A percentile compares a stretch with the other conserved stretches of the same genome.
These are phyloP conservation scores for Pharus latifolius DNA, from an alignment of 176 grass and related monocot species.

Conservation along the genomic window DNA sequence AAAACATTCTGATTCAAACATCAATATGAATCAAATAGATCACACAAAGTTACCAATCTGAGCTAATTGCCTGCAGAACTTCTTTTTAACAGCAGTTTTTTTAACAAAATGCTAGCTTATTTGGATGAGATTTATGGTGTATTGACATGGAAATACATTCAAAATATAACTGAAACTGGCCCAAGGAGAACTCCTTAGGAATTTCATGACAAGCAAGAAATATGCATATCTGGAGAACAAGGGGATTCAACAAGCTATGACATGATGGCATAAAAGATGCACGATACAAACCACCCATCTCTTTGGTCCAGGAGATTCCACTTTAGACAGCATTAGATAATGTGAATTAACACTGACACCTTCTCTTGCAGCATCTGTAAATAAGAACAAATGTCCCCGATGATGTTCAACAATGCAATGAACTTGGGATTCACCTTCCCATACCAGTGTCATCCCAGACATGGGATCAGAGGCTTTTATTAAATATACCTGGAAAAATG, in stretches of 20 bases:
- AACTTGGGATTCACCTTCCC: conserved; percentile 84
- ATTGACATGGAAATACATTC: neutral
- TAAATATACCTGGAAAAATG: conserved; percentile 75
- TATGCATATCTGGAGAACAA: conserved; percentile 15
- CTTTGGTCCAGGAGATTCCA: conserved; percentile 52
- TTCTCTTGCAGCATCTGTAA: conserved; percentile 81
- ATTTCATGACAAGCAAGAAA: neutral
- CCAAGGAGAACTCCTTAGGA: neutral
- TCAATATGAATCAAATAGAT: conserved; percentile 17
- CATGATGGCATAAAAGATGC: neutral
- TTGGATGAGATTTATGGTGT: neutral
- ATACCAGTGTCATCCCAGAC: conserved; percentile 62
- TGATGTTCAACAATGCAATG: conserved; percentile 89
- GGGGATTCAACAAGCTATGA: neutral
- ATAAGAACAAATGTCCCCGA: conserved; percentile 66
- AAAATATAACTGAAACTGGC: neutral
- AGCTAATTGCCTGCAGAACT: neutral
- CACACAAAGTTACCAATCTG: neutral
- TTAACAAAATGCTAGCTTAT: neutral
- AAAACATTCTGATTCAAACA: conserved; percentile 47
- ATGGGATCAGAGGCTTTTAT: conserved; percentile 80
- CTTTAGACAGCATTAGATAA: conserved; percentile 59
- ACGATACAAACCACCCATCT: conserved; percentile 61
- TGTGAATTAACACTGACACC: conserved; percentile 52
- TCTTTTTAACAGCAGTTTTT: neutral